Evolutionary conservation across 1,139 yeast genomes (phyloP).

Genomic region (Geotrichum europaeum): DNA sequence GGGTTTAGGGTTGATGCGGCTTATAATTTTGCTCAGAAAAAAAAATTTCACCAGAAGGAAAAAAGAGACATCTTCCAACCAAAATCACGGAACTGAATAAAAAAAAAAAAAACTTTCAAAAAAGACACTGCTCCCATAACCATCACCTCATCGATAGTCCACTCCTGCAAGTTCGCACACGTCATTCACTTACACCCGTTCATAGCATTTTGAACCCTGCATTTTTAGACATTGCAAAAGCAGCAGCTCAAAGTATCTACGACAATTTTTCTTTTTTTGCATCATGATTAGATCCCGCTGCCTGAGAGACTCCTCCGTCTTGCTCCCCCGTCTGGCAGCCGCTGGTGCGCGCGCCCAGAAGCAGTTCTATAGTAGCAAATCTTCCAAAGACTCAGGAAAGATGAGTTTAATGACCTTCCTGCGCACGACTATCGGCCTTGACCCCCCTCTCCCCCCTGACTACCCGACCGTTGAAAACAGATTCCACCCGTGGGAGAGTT

Average conservation of each 20-base stretch:
- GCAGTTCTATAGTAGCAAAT: background rate
- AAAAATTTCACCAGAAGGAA: background rate
- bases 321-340: slow-evolving; percentile 1
- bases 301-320: slow-evolving; percentile 1
- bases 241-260: background rate
- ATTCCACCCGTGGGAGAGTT: slow-evolving; percentile 83
- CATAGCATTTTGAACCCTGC: background rate
- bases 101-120: background rate
- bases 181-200: background rate
- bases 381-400: slow-evolving; percentile 7
- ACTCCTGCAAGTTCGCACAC: background rate
- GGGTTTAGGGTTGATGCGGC: slow-evolving; percentile 10
- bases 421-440: slow-evolving; percentile 54
- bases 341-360: background rate
- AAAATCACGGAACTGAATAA: slow-evolving; percentile 10
- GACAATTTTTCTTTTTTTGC: background rate
- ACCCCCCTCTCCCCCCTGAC: slow-evolving; percentile 55
- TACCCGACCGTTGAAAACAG: slow-evolving; percentile 62
- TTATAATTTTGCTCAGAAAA: background rate
- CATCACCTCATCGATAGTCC: background rate
- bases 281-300: slow-evolving; percentile 13
- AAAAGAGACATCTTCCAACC: slow-evolving; percentile 8
- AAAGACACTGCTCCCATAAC: background rate
- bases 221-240: background rate
- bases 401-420: slow-evolving; percentile 35